Evolutionary conservation across 2,329 filamentous ascomycete species (phyloP).

Genomic region (Penicillium nordicum): DNA sequence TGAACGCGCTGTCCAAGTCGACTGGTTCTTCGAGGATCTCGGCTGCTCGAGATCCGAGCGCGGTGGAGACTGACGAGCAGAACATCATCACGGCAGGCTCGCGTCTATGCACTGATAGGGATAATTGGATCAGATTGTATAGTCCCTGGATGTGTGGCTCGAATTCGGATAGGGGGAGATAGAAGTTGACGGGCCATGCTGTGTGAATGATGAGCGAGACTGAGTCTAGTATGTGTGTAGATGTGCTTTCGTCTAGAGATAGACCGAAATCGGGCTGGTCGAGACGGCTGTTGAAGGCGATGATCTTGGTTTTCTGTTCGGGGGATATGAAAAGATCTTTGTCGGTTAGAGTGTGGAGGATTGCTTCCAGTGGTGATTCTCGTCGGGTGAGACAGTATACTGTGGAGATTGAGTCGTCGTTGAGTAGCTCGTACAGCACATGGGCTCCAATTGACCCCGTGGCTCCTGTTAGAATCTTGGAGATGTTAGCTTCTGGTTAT

Average conservation of each 20-base stretch:
- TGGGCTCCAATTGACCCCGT: slow-evolving; percentile 46
- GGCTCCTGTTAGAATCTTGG: slow-evolving; percentile 42
- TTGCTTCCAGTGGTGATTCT: slow-evolving; percentile 17
- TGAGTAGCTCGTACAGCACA: slow-evolving; percentile 37
- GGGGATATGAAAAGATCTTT: slow-evolving; percentile 23
- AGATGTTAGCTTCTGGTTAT: neutral
- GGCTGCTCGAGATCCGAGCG: slow-evolving; percentile 13
- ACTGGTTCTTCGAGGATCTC: slow-evolving; percentile 18
- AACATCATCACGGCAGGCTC: slow-evolving; percentile 43
- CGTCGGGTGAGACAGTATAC: slow-evolving; percentile 41
- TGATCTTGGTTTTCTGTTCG: slow-evolving; percentile 34
- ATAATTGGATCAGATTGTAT: slow-evolving; percentile 47
- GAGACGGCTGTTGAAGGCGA: slow-evolving; percentile 40
- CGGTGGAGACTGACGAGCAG: slow-evolving; percentile 52
- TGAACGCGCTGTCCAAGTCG: slow-evolving; percentile 18
- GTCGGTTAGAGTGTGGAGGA: slow-evolving; percentile 21
- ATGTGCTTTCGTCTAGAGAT: slow-evolving; percentile 32
- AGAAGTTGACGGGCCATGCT: slow-evolving; percentile 57
- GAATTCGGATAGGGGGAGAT: slow-evolving; percentile 49
- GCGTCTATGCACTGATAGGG: slow-evolving; percentile 35
- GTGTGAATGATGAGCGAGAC: slow-evolving; percentile 50
- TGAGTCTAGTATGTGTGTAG: slow-evolving; percentile 39
- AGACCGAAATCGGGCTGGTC: slow-evolving; percentile 42
- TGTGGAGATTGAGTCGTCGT: slow-evolving; percentile 32
- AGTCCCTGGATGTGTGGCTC: slow-evolving; percentile 47